These are phyloP conservation scores for Cladosporium cucumerinum DNA, from an alignment of 2,329 filamentous ascomycete species.

Conservation along the genomic window DNA sequence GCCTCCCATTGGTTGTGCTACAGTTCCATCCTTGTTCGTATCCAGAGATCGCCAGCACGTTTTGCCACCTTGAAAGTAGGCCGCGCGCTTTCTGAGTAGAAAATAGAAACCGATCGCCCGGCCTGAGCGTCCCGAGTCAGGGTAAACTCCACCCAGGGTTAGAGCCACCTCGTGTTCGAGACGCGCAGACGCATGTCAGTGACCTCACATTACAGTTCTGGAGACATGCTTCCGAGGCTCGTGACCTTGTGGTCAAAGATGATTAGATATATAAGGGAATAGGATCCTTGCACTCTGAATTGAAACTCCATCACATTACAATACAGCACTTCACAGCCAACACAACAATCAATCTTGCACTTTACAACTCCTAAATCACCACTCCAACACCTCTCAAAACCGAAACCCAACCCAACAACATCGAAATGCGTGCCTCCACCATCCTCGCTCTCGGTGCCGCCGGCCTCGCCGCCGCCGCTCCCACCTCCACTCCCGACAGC, in stretches of 20 bases:
- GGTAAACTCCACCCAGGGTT: background rate
- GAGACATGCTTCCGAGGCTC: background rate
- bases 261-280: background rate
- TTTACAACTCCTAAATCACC: background rate
- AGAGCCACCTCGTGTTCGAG: constrained; percentile 3
- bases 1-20: background rate
- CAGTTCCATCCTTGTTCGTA: background rate
- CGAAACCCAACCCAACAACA: constrained; percentile 7
- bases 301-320: background rate
- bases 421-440: constrained; percentile 23
- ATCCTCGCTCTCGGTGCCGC: constrained; percentile 23
- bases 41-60: background rate
- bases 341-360: background rate
- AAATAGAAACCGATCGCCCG: constrained; percentile 9
- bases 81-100: background rate
- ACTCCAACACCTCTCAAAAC: constrained; percentile 7
- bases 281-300: background rate
- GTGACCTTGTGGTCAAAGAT: background rate
- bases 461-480: constrained; percentile 22
- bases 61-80: background rate
- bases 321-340: background rate
- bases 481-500: constrained; percentile 9
- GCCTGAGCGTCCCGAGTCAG: background rate
- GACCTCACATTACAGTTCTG: constrained; percentile 2
- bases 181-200: background rate